Conservation (phyloP, 257 asterid genomes). For the Solanum clarkiae region DNA sequence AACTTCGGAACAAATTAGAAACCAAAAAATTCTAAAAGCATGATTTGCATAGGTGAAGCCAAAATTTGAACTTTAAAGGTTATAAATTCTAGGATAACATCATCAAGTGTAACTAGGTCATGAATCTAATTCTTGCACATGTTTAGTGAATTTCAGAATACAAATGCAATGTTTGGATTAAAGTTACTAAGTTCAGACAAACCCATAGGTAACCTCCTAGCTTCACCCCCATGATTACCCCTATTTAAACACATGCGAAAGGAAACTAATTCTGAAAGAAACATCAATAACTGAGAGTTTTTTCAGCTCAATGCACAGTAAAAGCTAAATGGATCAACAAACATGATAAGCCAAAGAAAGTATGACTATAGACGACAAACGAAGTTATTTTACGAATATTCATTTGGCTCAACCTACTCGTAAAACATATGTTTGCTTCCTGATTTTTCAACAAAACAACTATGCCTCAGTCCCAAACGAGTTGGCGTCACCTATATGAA, state of each 20-base stretch:
- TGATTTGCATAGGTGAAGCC: not conserved
- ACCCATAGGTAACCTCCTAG: not conserved
- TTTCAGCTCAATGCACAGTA: not conserved
- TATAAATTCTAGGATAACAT: not conserved
- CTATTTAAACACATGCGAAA: not conserved
- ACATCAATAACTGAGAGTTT: not conserved
- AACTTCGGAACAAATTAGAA: not conserved
- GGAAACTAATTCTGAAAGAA: not conserved
- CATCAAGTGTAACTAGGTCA: not conserved
- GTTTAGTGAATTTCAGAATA: not conserved
- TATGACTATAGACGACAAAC: not conserved
- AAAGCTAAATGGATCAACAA: not conserved
- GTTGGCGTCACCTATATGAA: not conserved
- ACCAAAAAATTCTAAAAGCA: not conserved
- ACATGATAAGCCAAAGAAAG: not conserved
- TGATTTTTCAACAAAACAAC: not conserved
- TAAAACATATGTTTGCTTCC: not conserved
- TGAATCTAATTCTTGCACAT: not conserved
- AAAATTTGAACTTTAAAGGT: not conserved
- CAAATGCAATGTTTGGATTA: not conserved
- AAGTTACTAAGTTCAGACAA: not conserved
- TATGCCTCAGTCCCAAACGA: not conserved
- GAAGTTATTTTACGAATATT: not conserved
- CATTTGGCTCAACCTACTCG: not conserved
- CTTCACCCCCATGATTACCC: not conserved